Evolutionary conservation across 352 stramenopile genomes (phyloP), one percentile per base, ranked within the genome.

Genomic region (Pilasporangium apinafurcum): DNA sequence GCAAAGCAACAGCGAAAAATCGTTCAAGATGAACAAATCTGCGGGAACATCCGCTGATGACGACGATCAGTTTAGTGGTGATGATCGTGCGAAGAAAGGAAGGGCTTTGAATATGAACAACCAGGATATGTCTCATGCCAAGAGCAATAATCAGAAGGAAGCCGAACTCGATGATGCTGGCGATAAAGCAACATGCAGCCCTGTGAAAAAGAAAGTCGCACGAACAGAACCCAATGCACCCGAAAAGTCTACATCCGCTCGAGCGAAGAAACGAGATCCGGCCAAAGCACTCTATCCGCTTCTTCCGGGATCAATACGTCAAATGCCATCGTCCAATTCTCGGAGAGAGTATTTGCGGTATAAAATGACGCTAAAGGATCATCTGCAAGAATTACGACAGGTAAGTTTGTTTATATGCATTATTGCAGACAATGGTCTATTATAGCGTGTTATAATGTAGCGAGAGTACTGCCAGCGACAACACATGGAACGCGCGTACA

Each of bases 321-420:
- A 12, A 46, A 20, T 20, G 33, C 49, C 0, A 51, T 55, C 44
- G 1, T 68, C 49, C 0, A 80, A 71, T 34, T 56, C 64, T 8
- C 54, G 71, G 40, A 58, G 62, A 9, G 66, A 86, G 46, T 72
- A 70, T 29, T 37, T 82, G 28, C 67, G 72, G n/a, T 90, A 90
- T 57, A 87, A 85, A 26, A 37, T 86, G 7, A 61, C 69, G 8
- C 44, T 86, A 10, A 85, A 86, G 45, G 67, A 83, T 32, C 74
- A 86, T 37, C 50, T 90, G 5, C 66, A 81, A 27, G 65, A 80
- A 35, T 51, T 87, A 7, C 68, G 69, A 0, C 68, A 67, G 37
- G 66, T 74, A 38, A 17, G 56, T 34, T 27, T 14, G 9, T 5
- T 41, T 29, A n/a, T 50, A 24, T 10, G 1, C 53, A 13, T 35